Conservation (phyloP, 768 basidiomycete species). For the Psilocybe sp. region DNA sequence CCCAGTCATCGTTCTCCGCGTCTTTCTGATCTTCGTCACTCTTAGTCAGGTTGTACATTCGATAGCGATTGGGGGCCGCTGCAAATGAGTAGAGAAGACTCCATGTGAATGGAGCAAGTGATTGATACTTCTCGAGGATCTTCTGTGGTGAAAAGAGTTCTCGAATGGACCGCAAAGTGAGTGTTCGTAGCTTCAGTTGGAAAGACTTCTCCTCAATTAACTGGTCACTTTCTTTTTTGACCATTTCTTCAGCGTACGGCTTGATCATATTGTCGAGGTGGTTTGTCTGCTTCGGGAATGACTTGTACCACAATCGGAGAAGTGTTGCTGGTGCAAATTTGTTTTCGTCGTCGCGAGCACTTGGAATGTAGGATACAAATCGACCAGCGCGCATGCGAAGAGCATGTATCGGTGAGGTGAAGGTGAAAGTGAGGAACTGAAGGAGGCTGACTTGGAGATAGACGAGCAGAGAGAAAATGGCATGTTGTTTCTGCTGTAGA, state of each 20-base stretch:
- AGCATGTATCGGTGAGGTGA: constrained; percentile 8
- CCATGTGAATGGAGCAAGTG: too few relatives aligned
- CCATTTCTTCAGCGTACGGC: constrained; percentile 1
- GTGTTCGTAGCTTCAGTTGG: not conserved
- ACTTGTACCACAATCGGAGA: constrained; percentile 4
- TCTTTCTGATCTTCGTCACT: too few relatives aligned
- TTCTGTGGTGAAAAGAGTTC: constrained; percentile 20
- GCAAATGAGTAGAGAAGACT: too few relatives aligned
- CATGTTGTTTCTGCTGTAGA: constrained; percentile 4
- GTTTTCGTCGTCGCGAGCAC: not conserved
- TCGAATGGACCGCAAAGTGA: constrained; percentile 8
- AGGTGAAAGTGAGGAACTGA: constrained; percentile 9
- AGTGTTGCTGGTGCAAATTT: constrained; percentile 2
- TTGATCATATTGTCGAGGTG: not conserved
- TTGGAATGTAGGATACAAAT: constrained; percentile 8
- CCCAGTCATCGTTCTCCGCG: too few relatives aligned
- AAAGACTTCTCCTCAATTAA: constrained; percentile 1
- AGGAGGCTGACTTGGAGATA: constrained; percentile 13
- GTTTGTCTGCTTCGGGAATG: not conserved
- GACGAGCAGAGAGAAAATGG: constrained; percentile 12
- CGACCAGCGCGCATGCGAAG: constrained; percentile 1
- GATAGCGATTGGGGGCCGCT: too few relatives aligned
- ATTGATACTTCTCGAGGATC: too few relatives aligned
- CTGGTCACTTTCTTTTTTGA: constrained; percentile 6
- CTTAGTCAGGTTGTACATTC: too few relatives aligned